Base-by-base conservation (phyloP, 2,329 filamentous ascomycete species). In the Aspergillus vadensis region DNA sequence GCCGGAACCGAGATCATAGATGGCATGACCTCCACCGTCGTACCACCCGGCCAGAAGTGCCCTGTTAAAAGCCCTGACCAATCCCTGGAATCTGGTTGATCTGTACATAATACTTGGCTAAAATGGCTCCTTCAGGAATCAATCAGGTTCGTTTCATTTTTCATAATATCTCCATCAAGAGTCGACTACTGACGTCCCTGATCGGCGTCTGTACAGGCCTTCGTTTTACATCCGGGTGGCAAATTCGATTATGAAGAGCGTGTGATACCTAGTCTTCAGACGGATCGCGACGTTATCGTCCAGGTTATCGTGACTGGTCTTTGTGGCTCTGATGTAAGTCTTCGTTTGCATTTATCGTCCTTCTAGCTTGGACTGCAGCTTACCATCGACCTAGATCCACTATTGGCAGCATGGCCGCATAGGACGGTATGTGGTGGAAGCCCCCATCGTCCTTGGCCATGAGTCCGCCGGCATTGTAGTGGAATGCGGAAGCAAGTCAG, bases 231-330 rank as follows among this genome's bases (percentile, higher is more conserved):
- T 4, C 67, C 67, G 4, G 67, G 65, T 7, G 67, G 68, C 3
- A 57, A 50, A 12, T 70, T 70, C n/a, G 25, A 47, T 10, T 70
- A 62, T 55, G 69, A 71, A 41, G 56, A 65, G 25, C 64, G 67
- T 23, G 54, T 38, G n/a, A 54, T 41, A 32, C 69, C 69, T 12
- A 56, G 41, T 0, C 43, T 72, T 19, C 53, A 69, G 8, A 65
- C 69, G 27, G 62, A 66, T 21, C 83, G 91, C 80, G 87, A 93
- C 74, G 90, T 94, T 64, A 83, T 92, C 70, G 86, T 94, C 60
- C 86, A 87, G 72, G 82, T 92, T 65, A 87, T 89, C 79, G 92
- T 88, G 81, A 95, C 91, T 2, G 91, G 91, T 66, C 93, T 95
- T 77, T 94, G 91, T 80, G 91, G 91, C 60, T 91, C 87, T 57